phyloP scores from a whole-genome alignment of 495 filamentous ascomycete species.

The Oidiodendron maius region DNA sequence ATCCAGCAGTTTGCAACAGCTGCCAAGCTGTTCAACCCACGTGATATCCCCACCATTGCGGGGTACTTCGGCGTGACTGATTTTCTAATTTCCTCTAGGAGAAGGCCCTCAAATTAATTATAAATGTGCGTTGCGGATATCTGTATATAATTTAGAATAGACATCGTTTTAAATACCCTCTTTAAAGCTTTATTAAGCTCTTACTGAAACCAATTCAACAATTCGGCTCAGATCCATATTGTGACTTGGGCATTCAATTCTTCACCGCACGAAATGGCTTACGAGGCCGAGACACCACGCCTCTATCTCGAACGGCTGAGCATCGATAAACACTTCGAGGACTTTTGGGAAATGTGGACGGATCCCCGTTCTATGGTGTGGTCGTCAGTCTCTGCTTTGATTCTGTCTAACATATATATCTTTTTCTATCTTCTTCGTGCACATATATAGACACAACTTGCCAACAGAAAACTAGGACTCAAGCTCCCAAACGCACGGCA shows the following conservation, averaged over 20 bases:
- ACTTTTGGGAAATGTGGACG: constrained; percentile 17
- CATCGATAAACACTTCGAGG: constrained; percentile 12
- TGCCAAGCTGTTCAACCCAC: no score
- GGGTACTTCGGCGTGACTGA: not conserved
- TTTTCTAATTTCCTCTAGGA: not conserved
- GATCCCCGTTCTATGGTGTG: constrained; percentile 3
- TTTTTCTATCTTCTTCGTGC: not conserved
- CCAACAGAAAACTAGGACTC: constrained; percentile 2
- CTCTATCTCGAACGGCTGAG: constrained; percentile 14
- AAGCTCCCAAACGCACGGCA: constrained; percentile 1
- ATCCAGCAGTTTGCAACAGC: no score
- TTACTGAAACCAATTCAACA: no score
- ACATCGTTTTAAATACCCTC: no score
- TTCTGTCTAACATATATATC: not conserved
- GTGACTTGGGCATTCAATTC: no score
- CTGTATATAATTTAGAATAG: no score
- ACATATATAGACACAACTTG: no score
- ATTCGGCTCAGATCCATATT: no score
- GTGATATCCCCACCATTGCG: not conserved
- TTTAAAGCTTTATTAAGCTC: no score
- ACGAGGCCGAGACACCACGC: constrained; percentile 5
- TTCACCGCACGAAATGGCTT: no score
- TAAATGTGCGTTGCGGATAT: no score
- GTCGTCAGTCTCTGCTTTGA: constrained; percentile 11
- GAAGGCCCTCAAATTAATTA: no score